Evolutionary conservation across 352 stramenopile species (phyloP).

Genomic region (Achlya hypogyna): DNA sequence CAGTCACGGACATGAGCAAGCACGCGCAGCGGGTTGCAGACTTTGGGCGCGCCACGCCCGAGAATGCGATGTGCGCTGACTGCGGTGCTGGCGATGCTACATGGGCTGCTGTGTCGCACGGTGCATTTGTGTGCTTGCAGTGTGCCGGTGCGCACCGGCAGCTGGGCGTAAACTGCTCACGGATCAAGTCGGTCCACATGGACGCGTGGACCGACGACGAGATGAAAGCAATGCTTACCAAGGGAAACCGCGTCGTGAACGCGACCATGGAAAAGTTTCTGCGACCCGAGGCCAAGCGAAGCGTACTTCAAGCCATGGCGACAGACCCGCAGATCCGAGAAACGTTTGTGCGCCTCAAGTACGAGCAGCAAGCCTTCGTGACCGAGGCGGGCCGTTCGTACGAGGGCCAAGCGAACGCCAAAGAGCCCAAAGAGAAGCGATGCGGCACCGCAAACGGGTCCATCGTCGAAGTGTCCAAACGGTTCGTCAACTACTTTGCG

Average conservation of each 20-base stretch:
- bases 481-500: conserved; percentile 78
- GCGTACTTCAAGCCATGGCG: conserved; percentile 33
- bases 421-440: neutral
- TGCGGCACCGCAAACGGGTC: conserved; percentile 27
- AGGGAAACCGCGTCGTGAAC: conserved; percentile 58
- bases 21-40: neutral
- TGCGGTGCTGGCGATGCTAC: conserved; percentile 69
- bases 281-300: conserved; percentile 41
- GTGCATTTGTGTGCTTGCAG: conserved; percentile 92
- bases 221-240: conserved; percentile 37
- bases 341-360: conserved; percentile 57
- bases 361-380: conserved; percentile 48
- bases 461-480: conserved; percentile 66
- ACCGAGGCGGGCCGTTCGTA: neutral
- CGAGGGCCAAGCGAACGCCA: neutral
- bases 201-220: conserved; percentile 72
- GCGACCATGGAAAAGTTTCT: conserved; percentile 49
- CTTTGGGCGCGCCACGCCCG: conserved; percentile 4
- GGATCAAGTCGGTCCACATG: conserved; percentile 71
- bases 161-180: conserved; percentile 92
- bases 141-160: conserved; percentile 92
- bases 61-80: conserved; percentile 76
- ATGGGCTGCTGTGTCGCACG: conserved; percentile 91
- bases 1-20: neutral
- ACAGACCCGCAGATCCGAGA: conserved; percentile 33